Evolutionary conservation across 441 rosid genomes (phyloP).

Genomic region (Isatis lusitanica): DNA sequence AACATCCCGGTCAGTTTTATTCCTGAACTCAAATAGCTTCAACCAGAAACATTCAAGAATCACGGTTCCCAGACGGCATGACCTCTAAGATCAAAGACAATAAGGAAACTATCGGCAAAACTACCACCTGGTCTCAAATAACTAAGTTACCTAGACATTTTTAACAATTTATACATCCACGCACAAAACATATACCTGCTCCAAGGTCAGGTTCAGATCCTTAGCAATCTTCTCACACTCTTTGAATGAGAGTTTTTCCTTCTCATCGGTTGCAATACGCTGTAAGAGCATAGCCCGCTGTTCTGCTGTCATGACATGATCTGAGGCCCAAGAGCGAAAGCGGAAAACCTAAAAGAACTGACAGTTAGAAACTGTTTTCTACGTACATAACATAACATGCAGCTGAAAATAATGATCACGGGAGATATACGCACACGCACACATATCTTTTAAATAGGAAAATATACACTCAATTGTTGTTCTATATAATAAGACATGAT

Average conservation of each 20-base stretch:
- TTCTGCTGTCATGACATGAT: constrained; percentile 74
- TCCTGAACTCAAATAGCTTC: constrained; percentile 1
- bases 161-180: constrained; percentile 20
- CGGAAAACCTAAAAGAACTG: constrained; percentile 63
- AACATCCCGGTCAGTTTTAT: constrained; percentile 22
- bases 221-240: constrained; percentile 82
- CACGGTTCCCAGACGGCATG: constrained; percentile 11
- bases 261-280: constrained; percentile 44
- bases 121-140: constrained; percentile 16
- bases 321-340: constrained; percentile 81
- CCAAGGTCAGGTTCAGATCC: constrained; percentile 80
- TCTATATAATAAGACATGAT: constrained; percentile 13
- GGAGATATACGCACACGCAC: neutral
- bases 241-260: constrained; percentile 65
- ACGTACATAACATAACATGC: neutral
- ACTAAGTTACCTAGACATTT: constrained; percentile 3
- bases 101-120: constrained; percentile 4
- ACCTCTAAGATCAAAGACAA: constrained; percentile 18
- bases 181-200: constrained; percentile 60
- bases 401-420: neutral
- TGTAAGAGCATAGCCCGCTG: constrained; percentile 76
- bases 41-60: constrained; percentile 5
- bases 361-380: constrained; percentile 26
- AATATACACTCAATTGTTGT: neutral
- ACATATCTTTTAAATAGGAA: neutral